These are phyloP conservation scores for Calonectria montana DNA, from an alignment of 2,329 filamentous ascomycete species.

Conservation along the genomic window DNA sequence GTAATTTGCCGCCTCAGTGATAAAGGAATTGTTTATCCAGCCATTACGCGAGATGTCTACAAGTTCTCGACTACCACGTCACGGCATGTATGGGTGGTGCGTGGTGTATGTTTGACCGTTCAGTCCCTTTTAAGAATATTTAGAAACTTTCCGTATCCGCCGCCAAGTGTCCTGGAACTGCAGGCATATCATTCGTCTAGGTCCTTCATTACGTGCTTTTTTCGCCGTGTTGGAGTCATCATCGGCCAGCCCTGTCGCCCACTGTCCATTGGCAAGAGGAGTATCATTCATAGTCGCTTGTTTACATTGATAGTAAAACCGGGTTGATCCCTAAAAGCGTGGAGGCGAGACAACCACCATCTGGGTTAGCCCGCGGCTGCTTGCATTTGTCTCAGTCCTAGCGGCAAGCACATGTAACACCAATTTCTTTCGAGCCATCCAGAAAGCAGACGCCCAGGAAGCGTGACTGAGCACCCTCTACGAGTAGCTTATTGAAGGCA, in stretches of 20 bases:
- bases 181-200: background rate
- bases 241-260: background rate
- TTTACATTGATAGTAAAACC: background rate
- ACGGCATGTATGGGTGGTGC: background rate
- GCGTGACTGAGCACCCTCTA: background rate
- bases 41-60: background rate
- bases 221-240: background rate
- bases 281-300: background rate
- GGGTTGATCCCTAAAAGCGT: conserved; percentile 5
- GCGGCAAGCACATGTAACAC: conserved; percentile 30
- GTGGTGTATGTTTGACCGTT: background rate
- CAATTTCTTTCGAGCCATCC: conserved; percentile 23
- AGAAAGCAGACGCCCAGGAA: conserved; percentile 14
- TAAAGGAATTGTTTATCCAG: background rate
- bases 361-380: conserved; percentile 29
- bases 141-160: background rate
- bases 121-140: background rate
- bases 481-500: background rate
- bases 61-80: background rate
- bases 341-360: conserved; percentile 23
- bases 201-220: background rate
- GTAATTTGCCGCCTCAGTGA: background rate
- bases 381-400: conserved; percentile 34
- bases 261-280: background rate
- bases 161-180: background rate